phyloP scores from a whole-genome alignment of 2,329 filamentous ascomycete species.

The Ceratocystis smalleyi region DNA sequence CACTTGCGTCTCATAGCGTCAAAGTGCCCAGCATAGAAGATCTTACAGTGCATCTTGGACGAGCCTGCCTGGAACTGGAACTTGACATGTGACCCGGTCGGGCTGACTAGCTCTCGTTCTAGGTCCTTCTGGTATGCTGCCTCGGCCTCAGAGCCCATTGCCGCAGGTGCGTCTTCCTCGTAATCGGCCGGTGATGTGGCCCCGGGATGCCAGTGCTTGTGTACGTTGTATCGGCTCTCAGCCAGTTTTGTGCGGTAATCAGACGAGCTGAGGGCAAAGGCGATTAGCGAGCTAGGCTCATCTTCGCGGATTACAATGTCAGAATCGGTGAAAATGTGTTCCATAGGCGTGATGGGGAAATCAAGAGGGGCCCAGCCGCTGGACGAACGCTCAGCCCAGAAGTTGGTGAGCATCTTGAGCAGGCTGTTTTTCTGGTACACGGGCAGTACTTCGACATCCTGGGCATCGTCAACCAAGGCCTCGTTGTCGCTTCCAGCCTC shows the following conservation, averaged over 20 bases:
- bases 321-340: conserved; percentile 93
- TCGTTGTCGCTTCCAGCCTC: conserved; percentile 63
- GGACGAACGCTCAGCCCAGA: conserved; percentile 94
- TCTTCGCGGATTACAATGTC: conserved; percentile 96
- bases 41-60: conserved; percentile 94
- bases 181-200: conserved; percentile 5
- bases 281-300: conserved; percentile 90
- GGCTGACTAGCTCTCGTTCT: conserved; percentile 68
- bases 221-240: conserved; percentile 32
- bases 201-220: conserved; percentile 9
- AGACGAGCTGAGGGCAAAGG: conserved; percentile 73
- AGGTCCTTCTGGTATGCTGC: conserved; percentile 49
- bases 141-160: conserved; percentile 19
- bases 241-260: conserved; percentile 74
- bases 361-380: conserved; percentile 88
- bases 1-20: conserved; percentile 88
- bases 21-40: conserved; percentile 96
- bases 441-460: conserved; percentile 49
- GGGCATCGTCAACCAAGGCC: conserved; percentile 42
- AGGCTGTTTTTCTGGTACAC: conserved; percentile 87
- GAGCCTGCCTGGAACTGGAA: conserved; percentile 89
- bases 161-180: conserved; percentile 6
- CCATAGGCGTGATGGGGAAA: conserved; percentile 72
- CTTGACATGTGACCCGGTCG: conserved; percentile 82
- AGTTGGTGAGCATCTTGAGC: conserved; percentile 90